phyloP scores from a whole-genome alignment of 2,329 filamentous ascomycete genomes.

The Colletotrichum sp. region DNA sequence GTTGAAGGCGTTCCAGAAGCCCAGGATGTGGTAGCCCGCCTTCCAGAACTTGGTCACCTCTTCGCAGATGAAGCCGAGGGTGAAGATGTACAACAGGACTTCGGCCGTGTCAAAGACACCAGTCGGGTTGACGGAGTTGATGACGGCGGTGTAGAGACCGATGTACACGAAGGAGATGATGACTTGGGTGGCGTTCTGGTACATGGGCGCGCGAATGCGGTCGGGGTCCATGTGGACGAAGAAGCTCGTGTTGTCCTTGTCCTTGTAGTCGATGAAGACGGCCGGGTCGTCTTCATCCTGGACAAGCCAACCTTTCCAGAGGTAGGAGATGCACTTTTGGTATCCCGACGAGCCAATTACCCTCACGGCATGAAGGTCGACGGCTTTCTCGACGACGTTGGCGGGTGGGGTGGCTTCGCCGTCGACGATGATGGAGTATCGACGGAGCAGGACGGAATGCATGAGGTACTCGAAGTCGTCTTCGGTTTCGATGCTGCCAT shows the following conservation, averaged over 20 bases:
- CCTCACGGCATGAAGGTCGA: conserved; percentile 86
- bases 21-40: conserved; percentile 86
- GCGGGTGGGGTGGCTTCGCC: conserved; percentile 74
- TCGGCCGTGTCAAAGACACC: conserved; percentile 88
- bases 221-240: conserved; percentile 89
- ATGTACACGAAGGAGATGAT: conserved; percentile 85
- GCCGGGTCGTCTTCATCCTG: conserved; percentile 91
- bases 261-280: conserved; percentile 87
- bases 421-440: conserved; percentile 82
- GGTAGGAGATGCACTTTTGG: conserved; percentile 90
- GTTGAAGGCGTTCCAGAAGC: conserved; percentile 98
- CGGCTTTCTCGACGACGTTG: conserved; percentile 92
- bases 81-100: conserved; percentile 87
- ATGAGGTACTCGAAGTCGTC: conserved; percentile 81
- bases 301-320: conserved; percentile 97
- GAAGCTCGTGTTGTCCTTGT: conserved; percentile 80
- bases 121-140: conserved; percentile 89
- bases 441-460: conserved; percentile 81
- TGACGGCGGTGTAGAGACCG: conserved; percentile 83
- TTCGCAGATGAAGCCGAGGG: conserved; percentile 87
- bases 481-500: conserved; percentile 78
- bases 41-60: conserved; percentile 92
- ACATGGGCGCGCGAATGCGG: conserved; percentile 88
- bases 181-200: conserved; percentile 91
- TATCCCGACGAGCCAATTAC: conserved; percentile 94